These are phyloP conservation scores for Phytophthora fragariaefolia DNA, from an alignment of 352 stramenopile genomes.

Conservation along the genomic window DNA sequence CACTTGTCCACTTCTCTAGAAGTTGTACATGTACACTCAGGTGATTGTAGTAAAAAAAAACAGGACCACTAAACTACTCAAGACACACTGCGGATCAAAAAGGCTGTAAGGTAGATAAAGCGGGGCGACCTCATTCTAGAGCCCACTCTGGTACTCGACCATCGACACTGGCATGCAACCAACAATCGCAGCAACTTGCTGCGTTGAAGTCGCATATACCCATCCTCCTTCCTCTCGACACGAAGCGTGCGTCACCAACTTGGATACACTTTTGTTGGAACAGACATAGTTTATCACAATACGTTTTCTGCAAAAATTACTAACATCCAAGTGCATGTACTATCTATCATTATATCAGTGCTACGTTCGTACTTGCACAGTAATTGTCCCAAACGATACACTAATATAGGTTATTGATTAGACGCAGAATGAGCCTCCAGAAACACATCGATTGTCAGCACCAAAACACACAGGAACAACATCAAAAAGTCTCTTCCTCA, in stretches of 20 bases:
- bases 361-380: not conserved
- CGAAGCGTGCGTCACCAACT: not conserved
- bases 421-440: not conserved
- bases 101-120: too few relatives aligned
- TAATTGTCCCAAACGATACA: not conserved
- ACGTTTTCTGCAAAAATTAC: not conserved
- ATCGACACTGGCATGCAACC: too few relatives aligned
- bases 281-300: not conserved
- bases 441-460: not conserved
- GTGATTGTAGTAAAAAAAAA: too few relatives aligned
- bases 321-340: not conserved
- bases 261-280: not conserved
- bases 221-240: not conserved
- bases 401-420: not conserved
- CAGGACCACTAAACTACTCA: too few relatives aligned
- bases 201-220: not conserved
- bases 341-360: not conserved
- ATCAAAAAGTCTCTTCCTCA: not conserved
- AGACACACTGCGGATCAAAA: too few relatives aligned
- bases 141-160: too few relatives aligned
- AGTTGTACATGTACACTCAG: too few relatives aligned
- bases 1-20: too few relatives aligned
- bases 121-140: too few relatives aligned
- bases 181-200: too few relatives aligned
- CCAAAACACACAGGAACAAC: not conserved